Percentiles rank a stretch among this genome's conserved stretches.
These are phyloP conservation scores for Acer saccharum DNA, from an alignment of 345 rosid species.

Conservation along the genomic window DNA sequence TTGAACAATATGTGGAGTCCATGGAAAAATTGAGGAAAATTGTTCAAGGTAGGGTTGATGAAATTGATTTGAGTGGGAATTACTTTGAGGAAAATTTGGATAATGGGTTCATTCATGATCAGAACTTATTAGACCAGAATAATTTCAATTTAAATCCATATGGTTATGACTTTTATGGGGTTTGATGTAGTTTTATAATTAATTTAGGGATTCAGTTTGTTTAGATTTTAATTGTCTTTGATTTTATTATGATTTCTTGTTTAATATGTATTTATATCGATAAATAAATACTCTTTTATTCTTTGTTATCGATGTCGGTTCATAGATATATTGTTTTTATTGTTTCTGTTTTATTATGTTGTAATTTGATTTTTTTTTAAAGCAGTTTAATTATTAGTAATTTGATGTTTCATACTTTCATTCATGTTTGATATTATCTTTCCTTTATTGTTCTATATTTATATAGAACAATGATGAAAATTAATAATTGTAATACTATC, in stretches of 20 bases:
- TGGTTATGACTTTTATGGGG: neutral
- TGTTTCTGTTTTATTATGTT: too few species aligned
- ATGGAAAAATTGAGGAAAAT: neutral
- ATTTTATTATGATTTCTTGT: neutral
- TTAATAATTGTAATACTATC: too few species aligned
- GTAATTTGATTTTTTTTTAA: too few species aligned
- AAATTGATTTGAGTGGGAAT: neutral
- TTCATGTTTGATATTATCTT: too few species aligned
- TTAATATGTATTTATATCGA: neutral
- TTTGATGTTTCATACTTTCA: too few species aligned
- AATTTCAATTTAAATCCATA: neutral
- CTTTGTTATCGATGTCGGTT: neutral
- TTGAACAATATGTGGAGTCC: neutral
- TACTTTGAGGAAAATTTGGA: neutral
- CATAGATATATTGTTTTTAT: too few species aligned
- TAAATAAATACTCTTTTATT: neutral
- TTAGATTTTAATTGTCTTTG: neutral
- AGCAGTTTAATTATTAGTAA: too few species aligned
- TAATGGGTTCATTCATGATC: neutral
- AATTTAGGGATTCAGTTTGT: neutral
- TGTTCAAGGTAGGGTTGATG: constrained; percentile 4
- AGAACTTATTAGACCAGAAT: neutral
- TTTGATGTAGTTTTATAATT: too few species aligned
- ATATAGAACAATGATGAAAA: too few species aligned
- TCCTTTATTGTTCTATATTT: too few species aligned